Evolutionary conservation across 2,329 filamentous ascomycete genomes (phyloP).

Genomic region (Dactylellina drechsleri): DNA sequence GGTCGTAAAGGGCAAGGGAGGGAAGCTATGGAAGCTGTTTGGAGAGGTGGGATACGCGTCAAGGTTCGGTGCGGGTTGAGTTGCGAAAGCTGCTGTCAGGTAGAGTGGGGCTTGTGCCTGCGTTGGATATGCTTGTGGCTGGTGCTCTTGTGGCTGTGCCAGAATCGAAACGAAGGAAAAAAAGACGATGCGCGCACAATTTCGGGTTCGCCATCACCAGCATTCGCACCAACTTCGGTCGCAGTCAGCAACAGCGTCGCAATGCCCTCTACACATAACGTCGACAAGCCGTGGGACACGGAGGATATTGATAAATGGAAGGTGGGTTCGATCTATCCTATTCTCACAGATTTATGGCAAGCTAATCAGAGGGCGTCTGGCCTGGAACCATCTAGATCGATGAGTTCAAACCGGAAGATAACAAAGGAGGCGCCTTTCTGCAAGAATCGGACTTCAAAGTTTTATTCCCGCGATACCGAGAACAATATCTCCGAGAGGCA

Average conservation of each 20-base stretch:
- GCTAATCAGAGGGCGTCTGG: slow-evolving; percentile 10
- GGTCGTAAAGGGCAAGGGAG: slow-evolving; percentile 28
- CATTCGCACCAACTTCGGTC: slow-evolving; percentile 13
- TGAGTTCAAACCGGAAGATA: slow-evolving; percentile 84
- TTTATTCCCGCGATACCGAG: slow-evolving; percentile 95
- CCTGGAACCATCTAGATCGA: slow-evolving; percentile 69
- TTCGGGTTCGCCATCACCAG: slow-evolving; percentile 9
- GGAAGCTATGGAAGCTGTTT: slow-evolving; percentile 32
- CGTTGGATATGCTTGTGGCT: slow-evolving; percentile 22
- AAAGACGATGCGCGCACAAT: slow-evolving; percentile 51
- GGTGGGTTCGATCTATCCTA: slow-evolving; percentile 62
- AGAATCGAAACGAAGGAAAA: neutral
- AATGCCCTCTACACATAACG: slow-evolving; percentile 90
- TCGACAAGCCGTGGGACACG: slow-evolving; percentile 93
- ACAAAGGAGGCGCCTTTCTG: slow-evolving; percentile 82
- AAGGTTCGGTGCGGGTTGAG: slow-evolving; percentile 43
- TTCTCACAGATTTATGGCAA: neutral
- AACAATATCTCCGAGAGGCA: slow-evolving; percentile 88
- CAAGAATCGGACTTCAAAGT: slow-evolving; percentile 91
- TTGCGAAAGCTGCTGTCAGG: slow-evolving; percentile 55
- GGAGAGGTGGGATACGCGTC: slow-evolving; percentile 54
- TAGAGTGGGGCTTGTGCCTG: slow-evolving; percentile 52
- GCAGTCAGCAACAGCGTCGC: slow-evolving; percentile 55
- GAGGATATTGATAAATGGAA: slow-evolving; percentile 98
- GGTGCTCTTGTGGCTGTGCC: slow-evolving; percentile 25